Conservation (phyloP, 306 rosid species). For the Rosa lucieae region DNA sequence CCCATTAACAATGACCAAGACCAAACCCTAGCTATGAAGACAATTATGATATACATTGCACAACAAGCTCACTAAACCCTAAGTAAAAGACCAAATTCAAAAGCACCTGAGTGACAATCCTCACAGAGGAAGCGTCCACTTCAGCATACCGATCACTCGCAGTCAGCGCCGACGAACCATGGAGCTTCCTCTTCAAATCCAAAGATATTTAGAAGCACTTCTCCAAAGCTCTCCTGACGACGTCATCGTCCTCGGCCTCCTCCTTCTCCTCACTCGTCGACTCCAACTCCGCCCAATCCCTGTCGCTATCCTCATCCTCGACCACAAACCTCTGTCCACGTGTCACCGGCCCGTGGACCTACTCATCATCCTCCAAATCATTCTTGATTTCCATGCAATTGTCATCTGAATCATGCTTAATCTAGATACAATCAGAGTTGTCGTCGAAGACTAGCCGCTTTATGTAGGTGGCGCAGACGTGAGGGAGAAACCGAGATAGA, state of each 20-base stretch:
- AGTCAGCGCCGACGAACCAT: constrained; percentile 53
- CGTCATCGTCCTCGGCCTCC: constrained; percentile 44
- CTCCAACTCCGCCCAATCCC: constrained; percentile 37
- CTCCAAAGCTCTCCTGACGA: constrained; percentile 84
- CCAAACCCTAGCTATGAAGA: background rate
- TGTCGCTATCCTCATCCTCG: constrained; percentile 66
- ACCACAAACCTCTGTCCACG: constrained; percentile 75
- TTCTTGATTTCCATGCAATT: constrained; percentile 49
- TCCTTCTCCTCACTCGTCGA: constrained; percentile 53
- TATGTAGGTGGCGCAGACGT: no score
- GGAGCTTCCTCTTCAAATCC: constrained; percentile 74
- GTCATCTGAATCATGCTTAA: constrained; percentile 40
- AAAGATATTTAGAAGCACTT: constrained; percentile 78
- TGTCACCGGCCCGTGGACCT: constrained; percentile 18
- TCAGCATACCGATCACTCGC: constrained; percentile 73
- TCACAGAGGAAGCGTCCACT: constrained; percentile 75
- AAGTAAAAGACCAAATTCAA: background rate
- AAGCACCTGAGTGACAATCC: constrained; percentile 82
- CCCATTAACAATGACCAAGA: background rate
- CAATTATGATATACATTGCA: background rate
- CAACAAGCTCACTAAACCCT: background rate
- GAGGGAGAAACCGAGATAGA: no score
- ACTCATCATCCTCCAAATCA: constrained; percentile 58
- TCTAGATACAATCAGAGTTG: background rate
- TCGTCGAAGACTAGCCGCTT: no score